A percentile compares a stretch with the other conserved stretches of the same genome.
Conservation (phyloP, 768 basidiomycete species). For the Tulasnella calospora region DNA sequence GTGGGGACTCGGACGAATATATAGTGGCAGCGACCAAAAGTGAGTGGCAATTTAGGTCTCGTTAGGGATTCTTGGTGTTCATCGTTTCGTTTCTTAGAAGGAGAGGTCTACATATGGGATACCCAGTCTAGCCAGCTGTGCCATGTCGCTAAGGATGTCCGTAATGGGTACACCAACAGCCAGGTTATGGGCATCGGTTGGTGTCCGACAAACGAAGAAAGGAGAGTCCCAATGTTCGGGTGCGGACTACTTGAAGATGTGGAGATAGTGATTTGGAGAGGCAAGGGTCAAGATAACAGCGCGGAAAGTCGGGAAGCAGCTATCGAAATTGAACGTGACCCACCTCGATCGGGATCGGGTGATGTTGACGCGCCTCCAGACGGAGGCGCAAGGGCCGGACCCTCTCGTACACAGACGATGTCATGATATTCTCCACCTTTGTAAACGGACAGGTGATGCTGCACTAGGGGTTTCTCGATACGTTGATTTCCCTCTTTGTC, state of each 20-base stretch:
- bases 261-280: background rate
- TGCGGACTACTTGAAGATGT: background rate
- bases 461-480: too few relatives aligned
- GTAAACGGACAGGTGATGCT: too few relatives aligned
- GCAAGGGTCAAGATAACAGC: background rate
- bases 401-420: too few relatives aligned
- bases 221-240: background rate
- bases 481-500: too few relatives aligned
- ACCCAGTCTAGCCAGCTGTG: constrained; percentile 64
- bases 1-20: constrained; percentile 67
- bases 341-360: too few relatives aligned
- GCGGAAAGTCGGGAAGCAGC: background rate
- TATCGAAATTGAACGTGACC: too few relatives aligned
- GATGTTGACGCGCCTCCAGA: too few relatives aligned
- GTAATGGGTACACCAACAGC: constrained; percentile 44
- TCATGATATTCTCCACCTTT: too few relatives aligned
- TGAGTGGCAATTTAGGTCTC: too few relatives aligned
- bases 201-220: background rate
- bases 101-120: constrained; percentile 85
- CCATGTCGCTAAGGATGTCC: constrained; percentile 41
- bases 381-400: too few relatives aligned
- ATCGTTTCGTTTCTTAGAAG: too few relatives aligned
- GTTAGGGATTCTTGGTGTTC: too few relatives aligned
- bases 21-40: constrained; percentile 72
- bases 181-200: background rate